These are phyloP conservation scores for Skeletonema marinoi DNA, from an alignment of 108 stramenopile genomes.

Conservation along the genomic window DNA sequence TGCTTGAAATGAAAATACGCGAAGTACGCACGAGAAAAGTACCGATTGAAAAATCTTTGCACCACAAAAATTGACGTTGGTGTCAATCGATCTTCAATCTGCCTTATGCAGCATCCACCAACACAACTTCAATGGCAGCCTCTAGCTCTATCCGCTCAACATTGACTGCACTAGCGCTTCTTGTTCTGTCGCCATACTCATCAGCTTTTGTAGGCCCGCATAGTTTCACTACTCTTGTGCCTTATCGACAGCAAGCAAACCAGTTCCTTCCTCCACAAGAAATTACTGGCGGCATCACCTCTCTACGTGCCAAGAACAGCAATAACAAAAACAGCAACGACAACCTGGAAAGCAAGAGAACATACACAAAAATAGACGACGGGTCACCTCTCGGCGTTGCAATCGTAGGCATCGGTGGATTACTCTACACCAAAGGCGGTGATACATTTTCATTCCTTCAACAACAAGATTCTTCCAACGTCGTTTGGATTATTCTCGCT, in stretches of 20 bases:
- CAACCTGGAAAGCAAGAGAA: background rate
- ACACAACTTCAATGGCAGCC: background rate
- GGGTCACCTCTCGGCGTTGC: background rate
- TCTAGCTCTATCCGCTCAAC: background rate
- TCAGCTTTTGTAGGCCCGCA: background rate
- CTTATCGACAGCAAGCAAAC: background rate
- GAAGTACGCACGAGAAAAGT: too few species aligned
- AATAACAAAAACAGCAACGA: background rate
- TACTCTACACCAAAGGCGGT: background rate
- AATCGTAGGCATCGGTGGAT: background rate
- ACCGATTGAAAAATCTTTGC: too few species aligned
- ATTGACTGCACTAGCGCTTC: background rate
- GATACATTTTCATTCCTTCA: background rate
- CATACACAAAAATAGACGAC: background rate
- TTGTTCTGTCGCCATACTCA: background rate
- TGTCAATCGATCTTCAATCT: too few species aligned
- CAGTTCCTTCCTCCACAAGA: background rate
- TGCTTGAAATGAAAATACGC: too few species aligned
- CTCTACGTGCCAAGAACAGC: background rate
- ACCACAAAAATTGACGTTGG: too few species aligned
- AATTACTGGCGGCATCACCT: background rate
- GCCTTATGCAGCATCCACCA: too few species aligned
- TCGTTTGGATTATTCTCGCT: background rate
- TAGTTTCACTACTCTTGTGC: background rate
- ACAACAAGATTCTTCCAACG: background rate